Evolutionary conservation across 768 basidiomycete species (phyloP).

Genomic region (Calocybe gangraenosa): DNA sequence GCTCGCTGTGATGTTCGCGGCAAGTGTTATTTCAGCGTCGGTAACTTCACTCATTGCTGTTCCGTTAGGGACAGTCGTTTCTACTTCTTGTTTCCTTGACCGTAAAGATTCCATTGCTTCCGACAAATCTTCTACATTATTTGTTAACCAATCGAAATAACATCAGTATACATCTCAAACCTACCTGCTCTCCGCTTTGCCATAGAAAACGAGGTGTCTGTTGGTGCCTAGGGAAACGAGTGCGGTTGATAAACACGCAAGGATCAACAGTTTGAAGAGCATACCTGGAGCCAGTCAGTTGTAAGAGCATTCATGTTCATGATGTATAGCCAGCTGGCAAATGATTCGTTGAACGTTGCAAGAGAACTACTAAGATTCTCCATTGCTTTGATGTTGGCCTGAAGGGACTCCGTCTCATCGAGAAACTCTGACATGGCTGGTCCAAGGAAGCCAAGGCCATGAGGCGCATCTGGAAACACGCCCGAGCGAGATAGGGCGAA

Average conservation of each 20-base stretch:
- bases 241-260: not conserved
- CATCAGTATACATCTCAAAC: conserved; percentile 8
- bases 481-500: conserved; percentile 79
- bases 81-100: conserved; percentile 32
- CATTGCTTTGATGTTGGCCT: conserved; percentile 70
- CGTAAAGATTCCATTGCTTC: conserved; percentile 52
- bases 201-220: conserved; percentile 52
- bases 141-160: not conserved
- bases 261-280: conserved; percentile 10
- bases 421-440: conserved; percentile 81
- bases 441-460: conserved; percentile 82
- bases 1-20: conserved; percentile 34
- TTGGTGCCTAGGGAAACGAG: conserved; percentile 47
- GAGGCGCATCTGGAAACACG: conserved; percentile 68
- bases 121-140: conserved; percentile 56
- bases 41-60: conserved; percentile 38
- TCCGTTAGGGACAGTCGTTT: conserved; percentile 26
- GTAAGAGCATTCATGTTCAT: conserved; percentile 95
- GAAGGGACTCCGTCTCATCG: conserved; percentile 82
- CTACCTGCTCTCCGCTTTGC: conserved; percentile 61
- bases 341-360: conserved; percentile 86
- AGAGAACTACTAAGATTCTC: conserved; percentile 70
- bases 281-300: conserved; percentile 87
- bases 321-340: conserved; percentile 87
- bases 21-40: conserved; percentile 36